These are phyloP conservation scores for Marasmius sp. DNA, from an alignment of 1,284 basidiomycete species.

Conservation along the genomic window DNA sequence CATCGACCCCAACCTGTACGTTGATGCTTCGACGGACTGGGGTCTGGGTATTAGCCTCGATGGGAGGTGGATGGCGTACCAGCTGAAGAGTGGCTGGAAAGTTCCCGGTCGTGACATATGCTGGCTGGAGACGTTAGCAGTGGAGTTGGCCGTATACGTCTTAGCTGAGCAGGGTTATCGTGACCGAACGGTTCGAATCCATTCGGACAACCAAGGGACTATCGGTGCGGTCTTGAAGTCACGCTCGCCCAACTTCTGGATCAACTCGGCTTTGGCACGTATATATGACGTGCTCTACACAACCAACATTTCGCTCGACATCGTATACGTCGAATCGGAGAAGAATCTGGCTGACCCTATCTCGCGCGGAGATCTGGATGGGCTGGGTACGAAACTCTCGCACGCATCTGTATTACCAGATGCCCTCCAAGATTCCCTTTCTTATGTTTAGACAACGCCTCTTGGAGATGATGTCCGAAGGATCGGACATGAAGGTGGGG, in stretches of 20 bases:
- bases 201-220: slow-evolving; percentile 33
- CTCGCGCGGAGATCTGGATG: slow-evolving; percentile 26
- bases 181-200: slow-evolving; percentile 24
- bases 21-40: slow-evolving; percentile 35
- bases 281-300: slow-evolving; percentile 19
- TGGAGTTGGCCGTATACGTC: slow-evolving; percentile 28
- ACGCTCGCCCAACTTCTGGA: slow-evolving; percentile 27
- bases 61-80: slow-evolving; percentile 26
- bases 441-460: no score
- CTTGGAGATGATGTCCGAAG: no score
- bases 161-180: slow-evolving; percentile 13
- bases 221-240: slow-evolving; percentile 36
- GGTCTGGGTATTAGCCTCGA: slow-evolving; percentile 35
- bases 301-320: slow-evolving; percentile 21
- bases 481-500: no score
- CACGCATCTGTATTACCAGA: slow-evolving; percentile 16
- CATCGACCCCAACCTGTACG: slow-evolving; percentile 16
- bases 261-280: slow-evolving; percentile 33
- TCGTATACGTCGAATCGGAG: slow-evolving; percentile 28
- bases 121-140: slow-evolving; percentile 30
- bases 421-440: slow-evolving; percentile 16
- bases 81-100: slow-evolving; percentile 24
- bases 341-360: slow-evolving; percentile 33
- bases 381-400: slow-evolving; percentile 3
- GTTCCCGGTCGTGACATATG: slow-evolving; percentile 29